Evolutionary conservation across 805 yeast genomes (phyloP).

Genomic region (Candida verbasci): DNA sequence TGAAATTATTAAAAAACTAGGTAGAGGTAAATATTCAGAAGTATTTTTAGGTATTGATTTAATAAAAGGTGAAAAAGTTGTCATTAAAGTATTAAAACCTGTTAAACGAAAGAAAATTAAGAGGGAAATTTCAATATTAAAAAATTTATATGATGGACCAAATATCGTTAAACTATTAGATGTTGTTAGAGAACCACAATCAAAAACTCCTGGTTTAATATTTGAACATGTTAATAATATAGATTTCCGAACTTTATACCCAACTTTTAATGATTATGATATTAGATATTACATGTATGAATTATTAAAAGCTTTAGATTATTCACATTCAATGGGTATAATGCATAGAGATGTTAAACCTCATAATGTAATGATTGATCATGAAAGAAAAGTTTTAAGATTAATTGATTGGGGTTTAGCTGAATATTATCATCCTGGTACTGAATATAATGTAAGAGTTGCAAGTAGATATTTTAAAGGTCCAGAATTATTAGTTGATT

Average conservation of each 20-base stretch:
- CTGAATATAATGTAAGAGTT: conserved; percentile 87
- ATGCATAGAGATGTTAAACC: conserved; percentile 82
- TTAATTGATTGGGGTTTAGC: conserved; percentile 96
- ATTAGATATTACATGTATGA: conserved; percentile 81
- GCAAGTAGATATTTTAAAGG: conserved; percentile 93
- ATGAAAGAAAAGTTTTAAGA: conserved; percentile 59
- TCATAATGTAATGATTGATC: conserved; percentile 94
- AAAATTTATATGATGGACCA: conserved; percentile 81
- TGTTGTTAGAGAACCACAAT: conserved; percentile 81
- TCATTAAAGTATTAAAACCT: conserved; percentile 88
- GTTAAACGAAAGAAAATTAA: conserved; percentile 90
- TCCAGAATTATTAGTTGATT: conserved; percentile 84
- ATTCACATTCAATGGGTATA: conserved; percentile 88
- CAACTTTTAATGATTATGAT: conserved; percentile 69
- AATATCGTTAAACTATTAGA: conserved; percentile 73
- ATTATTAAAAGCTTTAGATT: conserved; percentile 77
- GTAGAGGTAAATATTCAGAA: conserved; percentile 92
- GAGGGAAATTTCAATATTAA: conserved; percentile 82
- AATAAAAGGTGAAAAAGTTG: conserved; percentile 58
- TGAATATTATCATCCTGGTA: conserved; percentile 86
- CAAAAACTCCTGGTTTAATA: conserved; percentile 83
- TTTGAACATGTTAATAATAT: conserved; percentile 82
- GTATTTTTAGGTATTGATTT: conserved; percentile 82
- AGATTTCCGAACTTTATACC: conserved; percentile 83
- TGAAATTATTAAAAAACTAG: conserved; percentile 79